A percentile compares a stretch with the other conserved stretches of the same genome.
phyloP scores from a whole-genome alignment of 2,329 filamentous ascomycete genomes.

The Colletotrichum plurivorum region DNA sequence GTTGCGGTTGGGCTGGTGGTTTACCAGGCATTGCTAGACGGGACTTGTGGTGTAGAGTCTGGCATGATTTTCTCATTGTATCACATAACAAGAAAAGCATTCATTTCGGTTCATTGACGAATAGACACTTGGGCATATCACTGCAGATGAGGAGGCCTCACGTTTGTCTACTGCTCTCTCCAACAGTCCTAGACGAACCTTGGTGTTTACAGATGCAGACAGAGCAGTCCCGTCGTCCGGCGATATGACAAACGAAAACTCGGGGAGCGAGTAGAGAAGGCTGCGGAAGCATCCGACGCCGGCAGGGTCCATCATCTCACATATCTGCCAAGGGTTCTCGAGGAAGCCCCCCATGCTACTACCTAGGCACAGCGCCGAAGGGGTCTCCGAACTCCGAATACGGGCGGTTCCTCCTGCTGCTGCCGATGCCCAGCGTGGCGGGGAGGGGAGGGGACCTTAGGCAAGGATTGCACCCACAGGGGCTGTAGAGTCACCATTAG shows the following conservation, averaged over 20 bases:
- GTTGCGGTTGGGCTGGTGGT: conserved; percentile 2
- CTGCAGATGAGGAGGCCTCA: neutral
- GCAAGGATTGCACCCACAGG: conserved; percentile 14
- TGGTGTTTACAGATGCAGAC: neutral
- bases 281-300: conserved; percentile 22
- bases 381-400: conserved; percentile 10
- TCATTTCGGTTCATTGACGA: neutral
- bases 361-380: conserved; percentile 11
- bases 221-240: neutral
- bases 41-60: neutral
- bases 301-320: conserved; percentile 8
- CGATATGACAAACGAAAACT: conserved; percentile 25
- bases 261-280: neutral
- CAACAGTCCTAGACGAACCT: too few species aligned
- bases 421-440: too few species aligned
- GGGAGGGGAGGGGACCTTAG: too few species aligned
- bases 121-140: neutral
- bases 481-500: neutral
- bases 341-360: neutral
- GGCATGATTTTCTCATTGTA: conserved; percentile 15
- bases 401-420: too few species aligned
- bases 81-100: conserved; percentile 32
- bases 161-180: too few species aligned
- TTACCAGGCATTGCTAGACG: neutral
- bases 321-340: conserved; percentile 1